Base-by-base conservation (phyloP, 345 rosid genomes). In the Luvunga scandens region DNA sequence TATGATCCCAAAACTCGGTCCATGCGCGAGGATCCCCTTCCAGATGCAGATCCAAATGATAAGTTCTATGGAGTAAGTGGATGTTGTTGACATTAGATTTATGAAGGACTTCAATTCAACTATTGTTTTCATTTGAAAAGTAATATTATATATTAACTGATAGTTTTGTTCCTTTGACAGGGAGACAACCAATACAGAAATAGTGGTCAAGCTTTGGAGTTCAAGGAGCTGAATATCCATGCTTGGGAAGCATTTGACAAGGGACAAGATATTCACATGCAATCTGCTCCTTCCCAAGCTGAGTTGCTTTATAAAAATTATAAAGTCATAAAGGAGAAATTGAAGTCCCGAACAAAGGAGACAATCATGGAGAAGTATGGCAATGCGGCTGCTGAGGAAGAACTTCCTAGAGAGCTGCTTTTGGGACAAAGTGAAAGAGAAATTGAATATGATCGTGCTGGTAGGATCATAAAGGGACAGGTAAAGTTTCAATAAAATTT, bases 21-120 rank as follows among this genome's bases (percentile, higher is more conserved):
- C 21, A 90, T 90, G 97, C 94, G 96, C 72, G 95, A 93, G 78
- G 97, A 93, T 84, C 97, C 95, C 38, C 93, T 91, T 80, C 97
- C 93, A 30, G 88, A 93, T 69, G 91, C 94, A 6, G 97, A 93
- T 86, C 94, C 95, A 13, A 88, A 91, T 71, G 95, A 93, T 77
- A 93, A 93, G 76, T 89, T 93, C 75, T 93, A 91, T 77, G 83
- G 3, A 53, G 93, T 85, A 70, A 82, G 88, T 85, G 22, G 7
- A 39, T 10, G 27, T 27, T 10, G 27, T 27, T 1, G n/a, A 75
- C 50, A 22, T 66, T 59, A 24, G 25, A 22, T 63, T 5, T 72
- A 42, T 61, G 21, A 62, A 42, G 22, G 16, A 55, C 19, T 53
- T 16, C 9, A 66, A 16, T 84, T 53, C 57, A 48, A 82, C 79